These are phyloP conservation scores for Eutrema salsugineum DNA, from an alignment of 441 rosid species.

Conservation along the genomic window DNA sequence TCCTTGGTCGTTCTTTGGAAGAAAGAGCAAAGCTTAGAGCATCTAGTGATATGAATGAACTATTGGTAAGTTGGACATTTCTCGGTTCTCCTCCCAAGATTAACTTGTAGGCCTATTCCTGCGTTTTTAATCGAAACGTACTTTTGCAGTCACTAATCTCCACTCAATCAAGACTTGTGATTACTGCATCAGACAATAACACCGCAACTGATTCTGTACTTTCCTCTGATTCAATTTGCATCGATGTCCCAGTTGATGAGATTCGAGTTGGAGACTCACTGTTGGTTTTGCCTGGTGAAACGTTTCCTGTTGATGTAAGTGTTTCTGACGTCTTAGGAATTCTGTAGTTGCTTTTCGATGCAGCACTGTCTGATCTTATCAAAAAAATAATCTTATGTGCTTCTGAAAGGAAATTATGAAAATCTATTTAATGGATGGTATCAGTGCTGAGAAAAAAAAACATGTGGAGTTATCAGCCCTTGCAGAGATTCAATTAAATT, in stretches of 20 bases:
- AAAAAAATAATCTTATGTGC: not conserved
- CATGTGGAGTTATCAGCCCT: conserved; percentile 2
- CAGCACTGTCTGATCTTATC: not conserved
- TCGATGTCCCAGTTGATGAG: conserved; percentile 83
- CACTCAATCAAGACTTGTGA: conserved; percentile 80
- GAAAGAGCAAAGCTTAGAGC: conserved; percentile 85
- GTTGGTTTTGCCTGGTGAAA: conserved; percentile 93
- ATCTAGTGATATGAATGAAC: conserved; percentile 96
- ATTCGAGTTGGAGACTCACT: conserved; percentile 84
- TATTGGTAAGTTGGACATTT: conserved; percentile 53
- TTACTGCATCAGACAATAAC: conserved; percentile 68
- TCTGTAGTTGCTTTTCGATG: conserved; percentile 8
- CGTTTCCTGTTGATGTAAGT: conserved; percentile 90
- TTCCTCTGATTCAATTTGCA: conserved; percentile 75
- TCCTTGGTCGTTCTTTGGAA: conserved; percentile 93
- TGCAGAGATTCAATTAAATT: not conserved
- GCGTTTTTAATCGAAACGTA: conserved; percentile 7
- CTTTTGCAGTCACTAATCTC: conserved; percentile 85
- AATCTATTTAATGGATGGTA: not conserved
- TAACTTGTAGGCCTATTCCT: not conserved
- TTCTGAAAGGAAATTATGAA: not conserved
- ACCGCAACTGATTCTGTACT: conserved; percentile 59
- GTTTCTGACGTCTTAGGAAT: conserved; percentile 7
- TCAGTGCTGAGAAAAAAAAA: not conserved
- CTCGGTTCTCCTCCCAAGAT: not conserved